A percentile compares a stretch with the other conserved stretches of the same genome.
phyloP scores from a whole-genome alignment of 1,284 basidiomycete species.

The Peniophora sp. region DNA sequence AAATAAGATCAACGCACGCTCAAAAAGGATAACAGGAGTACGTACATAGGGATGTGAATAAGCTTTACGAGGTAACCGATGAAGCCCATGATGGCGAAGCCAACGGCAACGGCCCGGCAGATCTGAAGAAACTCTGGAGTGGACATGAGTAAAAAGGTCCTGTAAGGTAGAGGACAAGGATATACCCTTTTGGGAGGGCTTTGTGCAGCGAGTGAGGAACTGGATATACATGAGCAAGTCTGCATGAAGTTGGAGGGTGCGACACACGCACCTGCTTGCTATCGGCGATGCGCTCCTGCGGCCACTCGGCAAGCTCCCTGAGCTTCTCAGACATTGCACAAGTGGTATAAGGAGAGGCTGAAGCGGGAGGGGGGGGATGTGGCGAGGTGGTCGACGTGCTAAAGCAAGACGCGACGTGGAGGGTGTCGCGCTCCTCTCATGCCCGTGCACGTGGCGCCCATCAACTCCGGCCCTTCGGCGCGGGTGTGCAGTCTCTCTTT shows the following conservation, averaged over 20 bases:
- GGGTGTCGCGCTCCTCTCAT: not conserved
- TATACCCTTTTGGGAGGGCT: conserved; percentile 90
- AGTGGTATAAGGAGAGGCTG: conserved; percentile 9
- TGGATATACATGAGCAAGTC: conserved; percentile 23
- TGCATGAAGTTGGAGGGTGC: not conserved
- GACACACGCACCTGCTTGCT: conserved; percentile 74
- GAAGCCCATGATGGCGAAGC: conserved; percentile 97
- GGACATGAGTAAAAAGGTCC: conserved; percentile 3
- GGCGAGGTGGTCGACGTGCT: conserved; percentile 11
- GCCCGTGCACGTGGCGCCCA: no score
- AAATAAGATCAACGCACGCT: conserved; percentile 2
- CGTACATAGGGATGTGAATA: conserved; percentile 93
- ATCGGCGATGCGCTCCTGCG: conserved; percentile 88
- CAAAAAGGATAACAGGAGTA: conserved; percentile 15
- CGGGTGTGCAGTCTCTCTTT: no score
- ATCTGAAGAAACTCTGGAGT: conserved; percentile 85
- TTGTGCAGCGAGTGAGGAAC: conserved; percentile 97
- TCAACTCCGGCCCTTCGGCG: no score
- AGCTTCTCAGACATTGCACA: conserved; percentile 82
- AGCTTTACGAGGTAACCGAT: conserved; percentile 95
- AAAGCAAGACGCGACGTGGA: conserved; percentile 6
- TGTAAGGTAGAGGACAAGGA: conserved; percentile 11
- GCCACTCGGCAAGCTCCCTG: conserved; percentile 86
- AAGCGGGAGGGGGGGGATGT: conserved; percentile 9
- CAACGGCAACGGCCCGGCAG: conserved; percentile 88